A percentile compares a stretch with the other conserved stretches of the same genome.
phyloP scores from a whole-genome alignment of 1,284 basidiomycete species.

The Boletus sp. region DNA sequence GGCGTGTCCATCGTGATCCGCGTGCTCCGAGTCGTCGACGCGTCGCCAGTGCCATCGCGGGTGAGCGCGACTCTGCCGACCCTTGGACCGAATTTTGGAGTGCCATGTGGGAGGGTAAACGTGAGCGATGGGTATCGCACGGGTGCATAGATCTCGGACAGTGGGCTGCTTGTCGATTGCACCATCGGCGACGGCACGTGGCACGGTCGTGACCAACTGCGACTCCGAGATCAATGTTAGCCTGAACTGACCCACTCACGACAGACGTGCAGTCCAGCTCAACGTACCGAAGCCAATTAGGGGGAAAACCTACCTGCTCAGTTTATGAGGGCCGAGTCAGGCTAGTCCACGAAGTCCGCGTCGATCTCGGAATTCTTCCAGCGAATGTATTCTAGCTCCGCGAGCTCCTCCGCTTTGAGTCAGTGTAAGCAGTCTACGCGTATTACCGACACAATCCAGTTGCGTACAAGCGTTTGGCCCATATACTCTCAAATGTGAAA shows the following conservation, averaged over 20 bases:
- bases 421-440: too few relatives aligned
- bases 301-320: not conserved
- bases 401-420: slow-evolving; percentile 3
- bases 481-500: too few relatives aligned
- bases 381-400: slow-evolving; percentile 15
- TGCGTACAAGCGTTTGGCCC: not conserved
- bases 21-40: not conserved
- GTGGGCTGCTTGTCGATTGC: not conserved
- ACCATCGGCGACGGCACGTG: slow-evolving; percentile 5
- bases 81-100: slow-evolving; percentile 26
- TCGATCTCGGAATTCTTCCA: slow-evolving; percentile 9
- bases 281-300: not conserved
- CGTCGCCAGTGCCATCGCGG: slow-evolving; percentile 5
- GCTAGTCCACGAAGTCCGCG: not conserved
- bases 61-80: slow-evolving; percentile 20
- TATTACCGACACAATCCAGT: not conserved
- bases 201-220: not conserved
- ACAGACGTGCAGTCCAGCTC: not conserved
- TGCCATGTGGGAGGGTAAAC: slow-evolving; percentile 13
- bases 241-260: not conserved
- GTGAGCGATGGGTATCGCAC: slow-evolving; percentile 15
- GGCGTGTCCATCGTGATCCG: slow-evolving; percentile 53
- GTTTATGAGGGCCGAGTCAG: not conserved
- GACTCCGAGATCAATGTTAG: not conserved
- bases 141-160: not conserved